Percentiles rank a stretch among this genome's conserved stretches.
phyloP scores from a whole-genome alignment of 768 basidiomycete species.

The Termitomyces sp. region DNA sequence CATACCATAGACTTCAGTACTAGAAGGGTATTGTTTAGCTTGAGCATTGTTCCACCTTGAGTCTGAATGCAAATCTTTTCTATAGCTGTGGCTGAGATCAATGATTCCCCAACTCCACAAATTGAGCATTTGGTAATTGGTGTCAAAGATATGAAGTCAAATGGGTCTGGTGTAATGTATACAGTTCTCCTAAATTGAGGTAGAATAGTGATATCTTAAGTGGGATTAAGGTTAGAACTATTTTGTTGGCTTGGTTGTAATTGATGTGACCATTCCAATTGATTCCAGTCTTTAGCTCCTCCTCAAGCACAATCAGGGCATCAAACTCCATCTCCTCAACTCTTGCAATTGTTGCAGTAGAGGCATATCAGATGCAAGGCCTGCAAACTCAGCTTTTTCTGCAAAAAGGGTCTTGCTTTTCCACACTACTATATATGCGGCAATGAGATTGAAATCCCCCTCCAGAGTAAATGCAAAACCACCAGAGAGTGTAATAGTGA shows the following conservation, averaged over 20 bases:
- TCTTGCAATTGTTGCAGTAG: background rate
- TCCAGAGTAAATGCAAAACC: background rate
- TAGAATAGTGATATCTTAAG: background rate
- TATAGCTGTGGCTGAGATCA: background rate
- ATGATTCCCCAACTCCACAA: background rate
- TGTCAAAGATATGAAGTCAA: background rate
- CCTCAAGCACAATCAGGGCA: background rate
- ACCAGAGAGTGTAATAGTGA: background rate
- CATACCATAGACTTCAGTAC: background rate
- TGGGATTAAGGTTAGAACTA: too few species aligned
- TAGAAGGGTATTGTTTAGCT: background rate
- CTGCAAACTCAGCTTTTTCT: too few species aligned
- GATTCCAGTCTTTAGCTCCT: background rate
- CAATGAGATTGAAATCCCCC: background rate
- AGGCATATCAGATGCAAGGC: too few species aligned
- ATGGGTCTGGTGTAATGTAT: too few species aligned
- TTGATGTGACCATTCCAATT: too few species aligned
- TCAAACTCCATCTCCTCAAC: background rate
- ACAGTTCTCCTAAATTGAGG: background rate
- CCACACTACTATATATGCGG: background rate
- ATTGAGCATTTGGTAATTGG: background rate
- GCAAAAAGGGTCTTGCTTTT: background rate
- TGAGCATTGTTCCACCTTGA: background rate
- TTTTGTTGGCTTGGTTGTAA: too few species aligned
- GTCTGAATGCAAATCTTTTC: background rate